Base-by-base conservation (phyloP, 202 grass and related monocot genomes). In the Cymbopogon flexuosus region DNA sequence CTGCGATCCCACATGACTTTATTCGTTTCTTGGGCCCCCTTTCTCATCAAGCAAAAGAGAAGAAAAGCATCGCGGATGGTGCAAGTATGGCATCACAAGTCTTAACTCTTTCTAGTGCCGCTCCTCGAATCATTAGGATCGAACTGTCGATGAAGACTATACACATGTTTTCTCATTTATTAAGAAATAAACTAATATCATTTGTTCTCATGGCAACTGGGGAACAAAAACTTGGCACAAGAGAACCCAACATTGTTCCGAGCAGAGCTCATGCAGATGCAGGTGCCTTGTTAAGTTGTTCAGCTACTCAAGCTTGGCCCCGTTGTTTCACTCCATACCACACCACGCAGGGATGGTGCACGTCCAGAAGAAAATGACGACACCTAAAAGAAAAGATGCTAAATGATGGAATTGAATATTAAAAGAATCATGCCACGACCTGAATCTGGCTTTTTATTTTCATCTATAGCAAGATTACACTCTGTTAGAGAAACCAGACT, bases 401-500 rank as follows among this genome's bases (percentile, higher is more conserved):
- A 33, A 29, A 72, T 6, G 0, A 21, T 56, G 52, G n/a, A 47
- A 29, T 46, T 3, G 1, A 10, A 70, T 47, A 6, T 71, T 30
- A 47, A 71, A 70, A 71, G 14, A 71, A 71, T 71, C 41, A 47
- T 47, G 68, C 22, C 41, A 47, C 23, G 14, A 7, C 27, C 15
- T 31, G 43, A 5, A 51, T 72, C 69, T 51, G 69, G 69, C 43
- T 33, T 71, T 49, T 72, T 72, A 47, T 31, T 72, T 71, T 33
- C 42, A 72, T 51, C 42, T 51, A 51, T 43, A 31, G 24, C 14
- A 72, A 51, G 24, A 51, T 51, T 72, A 72, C 24, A 72, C 69
- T 33, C 43, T 33, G 68, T 71, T 72, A 33, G 69, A 72, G 68
- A 51, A 84, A 88, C 79, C 51, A 73, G 68, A 84, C 70, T 36